phyloP scores from a whole-genome alignment of 2,329 filamentous ascomycete genomes.

The Verticillium tricorpus region DNA sequence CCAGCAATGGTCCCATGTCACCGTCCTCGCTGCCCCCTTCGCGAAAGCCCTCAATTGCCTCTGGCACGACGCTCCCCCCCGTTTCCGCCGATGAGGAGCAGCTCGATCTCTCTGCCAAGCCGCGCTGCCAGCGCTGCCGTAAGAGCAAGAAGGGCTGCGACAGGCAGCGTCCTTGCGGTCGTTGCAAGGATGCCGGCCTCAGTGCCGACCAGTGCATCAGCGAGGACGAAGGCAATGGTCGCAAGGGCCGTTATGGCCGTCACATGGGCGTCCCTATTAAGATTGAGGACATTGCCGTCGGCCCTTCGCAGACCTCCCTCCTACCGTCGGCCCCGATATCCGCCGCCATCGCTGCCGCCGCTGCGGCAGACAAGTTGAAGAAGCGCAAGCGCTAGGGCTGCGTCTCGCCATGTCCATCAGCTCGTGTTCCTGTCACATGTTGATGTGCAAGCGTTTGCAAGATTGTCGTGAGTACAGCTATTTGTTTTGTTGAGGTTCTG shows the following conservation, averaged over 20 bases:
- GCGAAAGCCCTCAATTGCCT: slow-evolving; percentile 71
- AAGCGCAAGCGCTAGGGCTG: slow-evolving; percentile 54
- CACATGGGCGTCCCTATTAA: slow-evolving; percentile 66
- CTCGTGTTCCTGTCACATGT: not conserved
- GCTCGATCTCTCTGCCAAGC: slow-evolving; percentile 90
- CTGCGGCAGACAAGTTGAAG: slow-evolving; percentile 51
- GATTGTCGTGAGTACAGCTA: not conserved
- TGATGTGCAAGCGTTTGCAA: not conserved
- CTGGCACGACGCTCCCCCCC: slow-evolving; percentile 40
- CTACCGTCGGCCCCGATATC: slow-evolving; percentile 41
- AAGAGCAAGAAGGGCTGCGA: slow-evolving; percentile 99
- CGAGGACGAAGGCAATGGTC: slow-evolving; percentile 95
- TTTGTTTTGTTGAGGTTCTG: not conserved
- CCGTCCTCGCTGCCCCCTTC: slow-evolving; percentile 65
- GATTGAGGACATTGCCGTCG: slow-evolving; percentile 43
- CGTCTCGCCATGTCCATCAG: not conserved
- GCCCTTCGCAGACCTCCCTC: slow-evolving; percentile 30
- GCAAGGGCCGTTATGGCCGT: slow-evolving; percentile 84
- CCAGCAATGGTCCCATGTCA: slow-evolving; percentile 46
- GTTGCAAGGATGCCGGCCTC: slow-evolving; percentile 94
- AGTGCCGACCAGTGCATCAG: slow-evolving; percentile 91
- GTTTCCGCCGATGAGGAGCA: slow-evolving; percentile 79
- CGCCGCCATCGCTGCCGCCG: slow-evolving; percentile 21
- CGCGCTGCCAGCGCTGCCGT: slow-evolving; percentile 93
- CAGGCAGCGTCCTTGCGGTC: slow-evolving; percentile 87